A percentile compares a stretch with the other conserved stretches of the same genome.
Conservation (phyloP, 2,329 filamentous ascomycete genomes). For the Leptographium lundbergii region DNA sequence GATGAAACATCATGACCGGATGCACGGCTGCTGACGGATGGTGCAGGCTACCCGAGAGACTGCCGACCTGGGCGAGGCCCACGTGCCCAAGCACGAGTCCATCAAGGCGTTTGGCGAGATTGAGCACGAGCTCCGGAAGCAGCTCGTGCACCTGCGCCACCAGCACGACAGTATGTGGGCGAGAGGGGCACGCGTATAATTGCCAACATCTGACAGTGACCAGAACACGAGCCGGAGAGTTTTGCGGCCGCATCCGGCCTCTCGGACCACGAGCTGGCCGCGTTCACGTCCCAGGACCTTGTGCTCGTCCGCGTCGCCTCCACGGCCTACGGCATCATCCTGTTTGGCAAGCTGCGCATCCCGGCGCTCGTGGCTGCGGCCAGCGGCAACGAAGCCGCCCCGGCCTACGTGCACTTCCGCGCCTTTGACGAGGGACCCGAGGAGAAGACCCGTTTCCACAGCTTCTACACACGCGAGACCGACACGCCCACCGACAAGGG, state of each 20-base stretch:
- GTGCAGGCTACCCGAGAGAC: conserved; percentile 38
- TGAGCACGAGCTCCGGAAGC: conserved; percentile 36
- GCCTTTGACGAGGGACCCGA: conserved; percentile 30
- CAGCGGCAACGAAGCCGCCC: conserved; percentile 4
- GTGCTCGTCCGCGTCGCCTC: conserved; percentile 29
- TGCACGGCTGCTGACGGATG: background rate
- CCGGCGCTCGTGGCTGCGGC: conserved; percentile 24
- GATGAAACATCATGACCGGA: background rate
- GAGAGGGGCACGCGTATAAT: too few species aligned
- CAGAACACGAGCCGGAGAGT: conserved; percentile 42
- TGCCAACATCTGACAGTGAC: background rate
- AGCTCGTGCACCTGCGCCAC: conserved; percentile 35
- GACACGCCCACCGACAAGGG: conserved; percentile 21
- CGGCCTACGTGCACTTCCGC: conserved; percentile 34
- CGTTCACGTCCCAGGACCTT: conserved; percentile 26
- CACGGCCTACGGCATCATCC: conserved; percentile 33
- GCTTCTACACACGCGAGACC: conserved; percentile 33
- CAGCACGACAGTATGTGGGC: conserved; percentile 28
- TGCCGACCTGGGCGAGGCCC: conserved; percentile 33
- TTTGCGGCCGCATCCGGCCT: conserved; percentile 33
- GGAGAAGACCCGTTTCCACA: conserved; percentile 28
- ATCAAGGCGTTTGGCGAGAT: conserved; percentile 36
- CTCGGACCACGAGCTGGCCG: conserved; percentile 24
- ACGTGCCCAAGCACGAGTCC: conserved; percentile 36
- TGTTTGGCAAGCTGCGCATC: conserved; percentile 36